Percentiles rank a stretch among this genome's conserved stretches.
Conservation (phyloP, 2,329 filamentous ascomycete species). For the Ophioceras dolichostomum region DNA sequence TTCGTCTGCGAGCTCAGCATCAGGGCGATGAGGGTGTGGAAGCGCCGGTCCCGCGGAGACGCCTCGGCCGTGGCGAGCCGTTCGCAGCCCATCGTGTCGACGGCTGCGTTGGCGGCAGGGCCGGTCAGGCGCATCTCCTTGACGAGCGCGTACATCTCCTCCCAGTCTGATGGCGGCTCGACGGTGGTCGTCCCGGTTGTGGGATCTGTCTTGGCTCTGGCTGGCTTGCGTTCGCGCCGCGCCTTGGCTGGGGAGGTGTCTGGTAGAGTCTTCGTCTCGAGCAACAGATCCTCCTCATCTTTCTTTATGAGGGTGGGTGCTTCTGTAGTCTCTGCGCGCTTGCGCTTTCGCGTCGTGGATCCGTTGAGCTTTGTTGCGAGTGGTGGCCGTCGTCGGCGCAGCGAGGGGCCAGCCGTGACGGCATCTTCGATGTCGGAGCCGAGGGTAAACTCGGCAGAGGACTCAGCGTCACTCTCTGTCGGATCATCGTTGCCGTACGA, state of each 20-base stretch:
- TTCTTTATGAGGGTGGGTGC: conserved; percentile 9
- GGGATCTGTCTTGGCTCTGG: conserved; percentile 8
- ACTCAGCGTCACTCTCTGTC: conserved; percentile 9
- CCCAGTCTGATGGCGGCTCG: conserved; percentile 68
- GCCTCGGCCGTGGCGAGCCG: conserved; percentile 46
- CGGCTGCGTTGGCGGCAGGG: conserved; percentile 60
- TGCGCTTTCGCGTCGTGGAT: conserved; percentile 15
- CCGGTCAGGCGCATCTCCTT: conserved; percentile 60
- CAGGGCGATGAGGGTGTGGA: conserved; percentile 75
- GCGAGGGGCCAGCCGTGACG: conserved; percentile 7
- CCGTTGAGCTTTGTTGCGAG: background rate
- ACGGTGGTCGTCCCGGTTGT: conserved; percentile 15
- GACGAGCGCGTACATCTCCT: conserved; percentile 65
- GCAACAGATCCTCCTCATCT: conserved; percentile 15
- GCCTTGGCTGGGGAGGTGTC: background rate
- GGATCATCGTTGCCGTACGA: conserved; percentile 16
- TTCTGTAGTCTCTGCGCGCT: conserved; percentile 15
- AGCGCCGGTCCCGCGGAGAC: conserved; percentile 48
- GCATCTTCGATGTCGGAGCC: conserved; percentile 21
- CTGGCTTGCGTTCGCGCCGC: conserved; percentile 10
- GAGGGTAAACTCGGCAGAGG: conserved; percentile 4
- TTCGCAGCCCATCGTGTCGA: conserved; percentile 97
- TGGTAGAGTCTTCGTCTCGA: conserved; percentile 5
- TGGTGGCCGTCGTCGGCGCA: conserved; percentile 4
- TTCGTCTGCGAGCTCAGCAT: conserved; percentile 93